Base-by-base conservation (phyloP, 2,329 filamentous ascomycete genomes). In the Alternaria gaisen region DNA sequence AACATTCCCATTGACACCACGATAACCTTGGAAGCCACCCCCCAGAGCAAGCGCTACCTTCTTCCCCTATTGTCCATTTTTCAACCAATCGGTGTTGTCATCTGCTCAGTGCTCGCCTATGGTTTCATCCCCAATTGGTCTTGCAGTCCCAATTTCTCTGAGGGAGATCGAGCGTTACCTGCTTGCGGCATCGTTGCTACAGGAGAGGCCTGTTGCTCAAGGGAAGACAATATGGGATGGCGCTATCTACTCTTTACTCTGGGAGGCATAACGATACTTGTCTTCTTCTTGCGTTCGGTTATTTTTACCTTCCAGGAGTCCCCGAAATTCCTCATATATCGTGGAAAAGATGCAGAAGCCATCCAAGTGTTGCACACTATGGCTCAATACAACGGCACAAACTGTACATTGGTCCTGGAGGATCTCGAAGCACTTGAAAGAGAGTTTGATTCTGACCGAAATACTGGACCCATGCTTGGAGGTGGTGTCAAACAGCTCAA, bases 1-100 rank as follows among this genome's bases (percentile, higher is more conserved):
- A 86, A 86, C 43, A 85, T 86, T 11, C 85, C 84, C 3, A 85
- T 86, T 41, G 84, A 86, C 57, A 84, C 83, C 0, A 86, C 84
- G 0, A 86, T 87, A 40, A 83, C 83, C 7, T 80, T 87, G 4
- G 85, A 87, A 56, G 87, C 86, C 59, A 82, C 86, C 16, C 85
- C 85, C 7, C 74, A 82, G 64, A 83, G 83, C 64, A 80, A 80
- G 38, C 82, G 84, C 5, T 86, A 85, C 61, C 73, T 87, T 3
- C 75, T 87, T 8, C 81, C 84, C 0, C 75, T 84, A 2, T 75
- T 87, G 0, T 86, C 84, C 2, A 77, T 87, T 26, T 87, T 86
- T 60, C 85, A 87, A 60, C 85, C 85, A 1, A 80, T 87, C 10
- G 84, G 85, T 12, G 84, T 87, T 3, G 82, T 86, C 3, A 67